phyloP scores from a whole-genome alignment of 2,329 filamentous ascomycete species.

The Trichoderma asperellum region DNA sequence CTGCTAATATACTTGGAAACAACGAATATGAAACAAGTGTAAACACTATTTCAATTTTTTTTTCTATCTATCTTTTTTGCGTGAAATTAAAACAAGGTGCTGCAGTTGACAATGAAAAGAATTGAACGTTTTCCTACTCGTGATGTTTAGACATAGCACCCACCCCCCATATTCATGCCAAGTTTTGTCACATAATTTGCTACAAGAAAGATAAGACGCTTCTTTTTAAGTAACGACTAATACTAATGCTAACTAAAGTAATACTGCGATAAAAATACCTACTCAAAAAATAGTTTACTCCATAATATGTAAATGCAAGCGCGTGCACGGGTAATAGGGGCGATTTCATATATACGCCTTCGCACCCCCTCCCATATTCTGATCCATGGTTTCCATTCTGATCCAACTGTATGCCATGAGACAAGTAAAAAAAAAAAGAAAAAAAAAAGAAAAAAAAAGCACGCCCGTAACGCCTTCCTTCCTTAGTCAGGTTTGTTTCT shows the following conservation, averaged over 20 bases:
- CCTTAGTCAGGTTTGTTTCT: background rate
- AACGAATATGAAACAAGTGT: background rate
- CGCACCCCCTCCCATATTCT: background rate
- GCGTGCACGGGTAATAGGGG: background rate
- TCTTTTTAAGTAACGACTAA: background rate
- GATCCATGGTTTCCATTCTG: slow-evolving; percentile 19
- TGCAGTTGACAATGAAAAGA: too few relatives aligned
- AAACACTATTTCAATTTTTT: too few relatives aligned
- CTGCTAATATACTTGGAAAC: background rate
- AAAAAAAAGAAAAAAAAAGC: background rate
- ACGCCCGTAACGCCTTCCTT: background rate
- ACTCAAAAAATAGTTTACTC: background rate
- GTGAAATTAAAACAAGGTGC: too few relatives aligned
- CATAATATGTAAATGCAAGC: background rate
- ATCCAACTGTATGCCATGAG: background rate
- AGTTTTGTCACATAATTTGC: background rate
- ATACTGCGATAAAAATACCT: background rate
- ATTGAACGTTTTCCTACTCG: too few relatives aligned
- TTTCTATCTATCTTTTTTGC: too few relatives aligned
- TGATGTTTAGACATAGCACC: too few relatives aligned
- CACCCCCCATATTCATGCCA: background rate
- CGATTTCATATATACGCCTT: background rate
- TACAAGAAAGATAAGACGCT: background rate
- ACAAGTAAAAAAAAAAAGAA: background rate
- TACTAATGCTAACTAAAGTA: background rate